Evolutionary conservation across 2,329 filamentous ascomycete species (phyloP).

Genomic region (Orbilia blumenaviensis): DNA sequence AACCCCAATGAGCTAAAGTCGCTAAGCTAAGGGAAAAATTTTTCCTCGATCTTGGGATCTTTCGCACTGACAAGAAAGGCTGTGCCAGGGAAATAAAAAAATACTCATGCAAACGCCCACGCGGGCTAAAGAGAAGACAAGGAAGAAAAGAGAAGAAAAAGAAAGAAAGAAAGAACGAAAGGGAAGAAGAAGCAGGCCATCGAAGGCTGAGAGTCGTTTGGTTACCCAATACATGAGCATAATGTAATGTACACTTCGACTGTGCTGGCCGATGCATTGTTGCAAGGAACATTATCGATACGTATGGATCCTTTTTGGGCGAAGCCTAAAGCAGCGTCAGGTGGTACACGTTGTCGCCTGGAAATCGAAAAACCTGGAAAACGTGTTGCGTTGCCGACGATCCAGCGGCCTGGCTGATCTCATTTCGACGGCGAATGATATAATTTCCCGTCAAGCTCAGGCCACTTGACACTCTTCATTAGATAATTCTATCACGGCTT

Average conservation of each 20-base stretch:
- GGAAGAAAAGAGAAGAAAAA: neutral
- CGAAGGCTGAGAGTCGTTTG: neutral
- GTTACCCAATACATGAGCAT: neutral
- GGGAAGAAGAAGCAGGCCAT: no score
- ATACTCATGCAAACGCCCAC: constrained; percentile 1
- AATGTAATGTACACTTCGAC: neutral
- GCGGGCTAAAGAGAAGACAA: neutral
- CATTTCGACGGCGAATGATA: constrained; percentile 14
- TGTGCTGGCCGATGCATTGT: neutral
- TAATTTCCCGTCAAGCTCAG: constrained; percentile 16
- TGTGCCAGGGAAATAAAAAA: neutral
- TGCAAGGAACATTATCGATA: neutral
- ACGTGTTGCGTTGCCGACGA: neutral
- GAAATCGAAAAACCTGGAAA: constrained; percentile 2
- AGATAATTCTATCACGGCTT: neutral
- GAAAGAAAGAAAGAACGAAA: no score
- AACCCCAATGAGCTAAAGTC: neutral
- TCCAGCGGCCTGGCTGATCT: neutral
- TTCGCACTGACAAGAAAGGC: neutral
- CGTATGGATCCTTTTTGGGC: no score
- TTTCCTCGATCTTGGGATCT: neutral
- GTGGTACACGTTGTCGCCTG: neutral
- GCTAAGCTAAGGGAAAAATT: neutral
- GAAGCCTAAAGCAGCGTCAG: neutral
- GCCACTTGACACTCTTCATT: neutral